Evolutionary conservation across 768 basidiomycete genomes (phyloP).

Genomic region (Lactarius deliciosus): DNA sequence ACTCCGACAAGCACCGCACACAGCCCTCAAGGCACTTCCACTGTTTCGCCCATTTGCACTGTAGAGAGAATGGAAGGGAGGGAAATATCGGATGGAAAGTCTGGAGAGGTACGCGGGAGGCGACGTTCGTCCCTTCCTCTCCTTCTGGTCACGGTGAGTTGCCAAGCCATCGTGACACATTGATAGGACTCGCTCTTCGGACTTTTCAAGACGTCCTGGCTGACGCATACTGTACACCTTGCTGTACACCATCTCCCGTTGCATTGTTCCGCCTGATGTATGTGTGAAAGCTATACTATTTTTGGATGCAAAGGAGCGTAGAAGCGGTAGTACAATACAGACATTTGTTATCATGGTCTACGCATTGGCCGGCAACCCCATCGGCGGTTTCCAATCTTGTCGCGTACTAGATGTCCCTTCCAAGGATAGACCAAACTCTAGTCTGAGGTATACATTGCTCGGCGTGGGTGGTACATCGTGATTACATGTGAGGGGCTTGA

Average conservation of each 20-base stretch:
- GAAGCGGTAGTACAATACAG: too few species aligned
- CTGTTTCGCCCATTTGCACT: neutral
- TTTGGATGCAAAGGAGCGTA: neutral
- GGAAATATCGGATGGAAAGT: too few species aligned
- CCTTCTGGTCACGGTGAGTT: too few species aligned
- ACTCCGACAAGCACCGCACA: neutral
- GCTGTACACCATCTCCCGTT: too few species aligned
- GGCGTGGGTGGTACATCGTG: neutral
- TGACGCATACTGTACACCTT: too few species aligned
- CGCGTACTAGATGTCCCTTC: neutral
- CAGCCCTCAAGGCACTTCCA: neutral
- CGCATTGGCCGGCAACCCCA: too few species aligned
- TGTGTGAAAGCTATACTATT: neutral
- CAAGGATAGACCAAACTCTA: neutral
- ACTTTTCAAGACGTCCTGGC: neutral
- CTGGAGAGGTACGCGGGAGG: too few species aligned
- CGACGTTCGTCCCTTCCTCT: too few species aligned
- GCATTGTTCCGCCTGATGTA: neutral
- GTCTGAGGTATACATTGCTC: neutral
- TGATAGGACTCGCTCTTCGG: neutral
- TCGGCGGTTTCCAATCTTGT: neutral
- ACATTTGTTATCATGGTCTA: too few species aligned
- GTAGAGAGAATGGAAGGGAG: neutral
- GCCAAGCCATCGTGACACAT: neutral
- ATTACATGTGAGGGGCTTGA: neutral